phyloP scores from a whole-genome alignment of 2,329 filamentous ascomycete genomes.

The Claviceps sp. region DNA sequence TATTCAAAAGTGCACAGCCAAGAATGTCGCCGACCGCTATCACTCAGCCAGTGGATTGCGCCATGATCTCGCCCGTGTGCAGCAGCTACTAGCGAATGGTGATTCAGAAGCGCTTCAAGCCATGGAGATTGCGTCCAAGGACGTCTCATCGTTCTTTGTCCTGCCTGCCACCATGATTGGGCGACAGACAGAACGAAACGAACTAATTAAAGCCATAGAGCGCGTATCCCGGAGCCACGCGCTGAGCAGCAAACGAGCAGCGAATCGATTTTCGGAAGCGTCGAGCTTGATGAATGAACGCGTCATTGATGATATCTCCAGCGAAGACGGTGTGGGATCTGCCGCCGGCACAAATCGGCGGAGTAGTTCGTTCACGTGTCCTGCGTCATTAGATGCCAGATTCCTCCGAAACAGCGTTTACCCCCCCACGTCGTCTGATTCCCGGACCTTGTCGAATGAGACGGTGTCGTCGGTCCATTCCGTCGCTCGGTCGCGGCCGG shows the following conservation, averaged over 20 bases:
- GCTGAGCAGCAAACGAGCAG: conserved; percentile 26
- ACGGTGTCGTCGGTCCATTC: conserved; percentile 35
- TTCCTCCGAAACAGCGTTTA: conserved; percentile 24
- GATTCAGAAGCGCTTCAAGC: conserved; percentile 56
- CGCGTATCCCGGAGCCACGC: conserved; percentile 56
- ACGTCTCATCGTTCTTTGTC: conserved; percentile 86
- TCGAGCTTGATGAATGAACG: conserved; percentile 40
- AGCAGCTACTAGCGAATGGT: conserved; percentile 61
- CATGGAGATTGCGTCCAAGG: conserved; percentile 67
- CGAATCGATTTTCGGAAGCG: conserved; percentile 36
- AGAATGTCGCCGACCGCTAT: conserved; percentile 77
- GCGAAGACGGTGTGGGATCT: conserved; percentile 44
- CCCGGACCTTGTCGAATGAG: conserved; percentile 28
- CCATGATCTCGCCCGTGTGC: conserved; percentile 62
- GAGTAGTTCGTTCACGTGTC: conserved; percentile 36
- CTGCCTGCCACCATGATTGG: conserved; percentile 74
- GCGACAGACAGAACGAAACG: conserved; percentile 55
- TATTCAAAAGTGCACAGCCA: conserved; percentile 85
- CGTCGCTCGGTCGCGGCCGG: conserved; percentile 21
- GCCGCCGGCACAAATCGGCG: conserved; percentile 35
- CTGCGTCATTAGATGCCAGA: conserved; percentile 28
- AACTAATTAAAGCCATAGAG: conserved; percentile 62
- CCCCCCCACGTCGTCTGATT: conserved; percentile 28
- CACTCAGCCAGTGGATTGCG: conserved; percentile 79
- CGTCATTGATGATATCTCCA: conserved; percentile 40